Evolutionary conservation across 2,329 filamentous ascomycete species (phyloP).

Genomic region (Blastomyces parvus): DNA sequence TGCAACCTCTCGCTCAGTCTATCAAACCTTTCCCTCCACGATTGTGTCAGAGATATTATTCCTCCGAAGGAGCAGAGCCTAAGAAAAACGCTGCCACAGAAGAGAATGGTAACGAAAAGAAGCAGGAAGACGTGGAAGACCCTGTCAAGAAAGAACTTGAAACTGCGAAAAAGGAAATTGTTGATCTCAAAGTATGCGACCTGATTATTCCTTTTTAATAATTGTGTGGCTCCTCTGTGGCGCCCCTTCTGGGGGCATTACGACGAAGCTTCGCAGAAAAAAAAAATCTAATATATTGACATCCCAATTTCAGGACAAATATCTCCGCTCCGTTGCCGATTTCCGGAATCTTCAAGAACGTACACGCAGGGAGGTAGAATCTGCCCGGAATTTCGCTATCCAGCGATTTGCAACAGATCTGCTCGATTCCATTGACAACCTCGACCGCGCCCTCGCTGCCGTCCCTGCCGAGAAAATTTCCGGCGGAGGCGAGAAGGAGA

Average conservation of each 20-base stretch:
- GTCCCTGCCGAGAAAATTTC: slow-evolving; percentile 67
- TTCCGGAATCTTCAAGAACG: slow-evolving; percentile 97
- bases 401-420: slow-evolving; percentile 91
- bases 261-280: not conserved
- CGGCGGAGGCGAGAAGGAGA: slow-evolving; percentile 43
- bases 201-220: slow-evolving; percentile 1
- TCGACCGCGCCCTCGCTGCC: slow-evolving; percentile 79
- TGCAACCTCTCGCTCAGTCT: slow-evolving; percentile 23
- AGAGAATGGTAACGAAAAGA: slow-evolving; percentile 34
- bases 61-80: slow-evolving; percentile 27
- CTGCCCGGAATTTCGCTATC: slow-evolving; percentile 84
- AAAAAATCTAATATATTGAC: not conserved
- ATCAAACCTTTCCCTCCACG: slow-evolving; percentile 27
- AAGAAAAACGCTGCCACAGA: slow-evolving; percentile 29
- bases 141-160: slow-evolving; percentile 57
- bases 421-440: slow-evolving; percentile 90
- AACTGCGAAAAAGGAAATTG: slow-evolving; percentile 59
- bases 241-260: not conserved
- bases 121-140: slow-evolving; percentile 34
- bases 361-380: slow-evolving; percentile 79
- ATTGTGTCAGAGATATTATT: slow-evolving; percentile 32
- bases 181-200: slow-evolving; percentile 70
- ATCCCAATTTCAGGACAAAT: slow-evolving; percentile 62
- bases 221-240: not conserved
- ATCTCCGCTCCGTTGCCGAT: slow-evolving; percentile 85